Conservation (phyloP, 176 grass and related monocot genomes). For the Zoysia pacifica region DNA sequence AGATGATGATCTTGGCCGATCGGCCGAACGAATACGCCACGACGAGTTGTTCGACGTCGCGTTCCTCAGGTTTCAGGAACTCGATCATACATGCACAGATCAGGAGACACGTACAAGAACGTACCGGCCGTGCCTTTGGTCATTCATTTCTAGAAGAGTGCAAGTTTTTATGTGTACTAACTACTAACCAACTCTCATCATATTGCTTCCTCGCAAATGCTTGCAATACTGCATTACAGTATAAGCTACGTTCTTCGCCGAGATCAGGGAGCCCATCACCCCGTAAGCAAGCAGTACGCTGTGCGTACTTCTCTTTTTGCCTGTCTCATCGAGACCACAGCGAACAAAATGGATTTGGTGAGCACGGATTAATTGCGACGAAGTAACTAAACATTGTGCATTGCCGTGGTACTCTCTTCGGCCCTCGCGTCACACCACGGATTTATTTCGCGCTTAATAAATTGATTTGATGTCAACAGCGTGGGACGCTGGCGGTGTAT, state of each 20-base stretch:
- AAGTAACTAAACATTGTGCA: too few relatives aligned
- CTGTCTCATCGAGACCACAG: background rate
- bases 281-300: too few relatives aligned
- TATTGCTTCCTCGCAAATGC: conserved; percentile 33
- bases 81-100: background rate
- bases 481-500: background rate
- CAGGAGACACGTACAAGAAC: background rate
- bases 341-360: conserved; percentile 19
- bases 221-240: conserved; percentile 26
- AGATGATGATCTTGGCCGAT: background rate
- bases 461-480: background rate
- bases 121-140: background rate
- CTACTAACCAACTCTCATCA: background rate
- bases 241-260: conserved; percentile 20
- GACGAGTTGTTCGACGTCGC: conserved; percentile 2
- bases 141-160: background rate
- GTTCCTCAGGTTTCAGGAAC: conserved; percentile 5
- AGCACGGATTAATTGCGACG: background rate
- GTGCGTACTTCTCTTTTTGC: too few relatives aligned
- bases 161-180: too few relatives aligned
- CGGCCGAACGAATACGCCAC: background rate
- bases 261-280: too few relatives aligned
- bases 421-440: background rate
- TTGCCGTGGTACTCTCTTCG: background rate
- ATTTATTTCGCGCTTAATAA: background rate